Conservation (phyloP, 306 rosid genomes). For the Lupinus albus region DNA sequence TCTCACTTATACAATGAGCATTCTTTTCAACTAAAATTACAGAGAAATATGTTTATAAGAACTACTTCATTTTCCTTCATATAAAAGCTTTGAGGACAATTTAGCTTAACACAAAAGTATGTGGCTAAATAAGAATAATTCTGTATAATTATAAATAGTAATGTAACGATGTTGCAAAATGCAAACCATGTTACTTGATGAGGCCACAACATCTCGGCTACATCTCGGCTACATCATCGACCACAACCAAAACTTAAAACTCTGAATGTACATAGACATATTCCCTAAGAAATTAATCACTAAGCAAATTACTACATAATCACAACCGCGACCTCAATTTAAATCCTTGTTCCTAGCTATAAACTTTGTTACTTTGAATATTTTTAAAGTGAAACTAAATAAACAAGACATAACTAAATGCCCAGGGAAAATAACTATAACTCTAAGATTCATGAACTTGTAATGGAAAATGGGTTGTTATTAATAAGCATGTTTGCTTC, state of each 20-base stretch:
- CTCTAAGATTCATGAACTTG: neutral
- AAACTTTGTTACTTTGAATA: neutral
- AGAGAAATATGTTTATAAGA: neutral
- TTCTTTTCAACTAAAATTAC: too few relatives aligned
- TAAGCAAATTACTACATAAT: too few relatives aligned
- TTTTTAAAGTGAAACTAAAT: neutral
- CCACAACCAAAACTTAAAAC: too few relatives aligned
- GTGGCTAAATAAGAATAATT: neutral
- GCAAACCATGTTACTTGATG: too few relatives aligned
- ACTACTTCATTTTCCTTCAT: neutral
- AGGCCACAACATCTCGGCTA: too few relatives aligned
- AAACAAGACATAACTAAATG: neutral
- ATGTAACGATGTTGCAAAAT: too few relatives aligned
- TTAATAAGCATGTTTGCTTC: neutral
- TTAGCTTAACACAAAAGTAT: neutral
- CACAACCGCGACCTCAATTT: too few relatives aligned
- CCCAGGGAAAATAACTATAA: neutral
- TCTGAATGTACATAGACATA: neutral
- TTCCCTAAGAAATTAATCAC: neutral
- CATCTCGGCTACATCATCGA: too few relatives aligned
- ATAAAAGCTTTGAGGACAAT: neutral
- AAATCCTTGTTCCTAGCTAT: neutral
- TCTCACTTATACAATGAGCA: too few relatives aligned
- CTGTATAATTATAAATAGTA: neutral
- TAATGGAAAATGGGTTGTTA: neutral